Evolutionary conservation across 2,329 filamentous ascomycete genomes (phyloP), one percentile per base, ranked within the genome.

Genomic region (Cadophora malorum): DNA sequence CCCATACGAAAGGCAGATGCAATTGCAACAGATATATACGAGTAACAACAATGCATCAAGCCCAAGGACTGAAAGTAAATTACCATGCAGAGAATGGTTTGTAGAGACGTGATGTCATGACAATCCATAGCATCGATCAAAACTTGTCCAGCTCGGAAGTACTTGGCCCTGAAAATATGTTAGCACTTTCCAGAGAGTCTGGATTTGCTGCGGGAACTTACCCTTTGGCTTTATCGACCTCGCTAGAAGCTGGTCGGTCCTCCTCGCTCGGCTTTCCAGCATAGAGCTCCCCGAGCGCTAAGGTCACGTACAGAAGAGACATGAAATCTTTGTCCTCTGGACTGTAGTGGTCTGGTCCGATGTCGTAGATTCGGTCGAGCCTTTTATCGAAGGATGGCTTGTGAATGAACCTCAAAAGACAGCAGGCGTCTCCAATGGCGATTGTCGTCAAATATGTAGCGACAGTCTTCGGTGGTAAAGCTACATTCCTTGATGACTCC

Each of bases 61-160:
- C 90, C 91, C 2, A 91, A 91, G 2, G 90, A 89, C 74, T 94
- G 91, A 2, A 94, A 83, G 75, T 93, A 94, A 4, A 94, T 81
- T 61, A 93, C 91, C 83, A 93, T 90, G 76, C 91, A 93, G 25
- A 93, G 81, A 6, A 94, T 83, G 1, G 90, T 88, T 77, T 94
- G 91, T 10, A 94, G 81, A 1, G 91, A 91, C 19, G 84, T 86
- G 53, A 94, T 81, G 74, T 93, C 90, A 59, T 90, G 87, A 71
- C 90, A 93, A 68, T 89, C 86, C 0, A 86, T 86, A 50, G 88
- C 81, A 69, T 88, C 86, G 66, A 87, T 83, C 41, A 93, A 79
- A 49, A 86, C 80, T 67, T 90, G 86, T 6, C 90, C 87, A 4
- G 85, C 84, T 71, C 86, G 86, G 77, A 92, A 93, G 71, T 91